Conservation (phyloP, 1,284 basidiomycete genomes). For the Cryptococcus sp. region DNA sequence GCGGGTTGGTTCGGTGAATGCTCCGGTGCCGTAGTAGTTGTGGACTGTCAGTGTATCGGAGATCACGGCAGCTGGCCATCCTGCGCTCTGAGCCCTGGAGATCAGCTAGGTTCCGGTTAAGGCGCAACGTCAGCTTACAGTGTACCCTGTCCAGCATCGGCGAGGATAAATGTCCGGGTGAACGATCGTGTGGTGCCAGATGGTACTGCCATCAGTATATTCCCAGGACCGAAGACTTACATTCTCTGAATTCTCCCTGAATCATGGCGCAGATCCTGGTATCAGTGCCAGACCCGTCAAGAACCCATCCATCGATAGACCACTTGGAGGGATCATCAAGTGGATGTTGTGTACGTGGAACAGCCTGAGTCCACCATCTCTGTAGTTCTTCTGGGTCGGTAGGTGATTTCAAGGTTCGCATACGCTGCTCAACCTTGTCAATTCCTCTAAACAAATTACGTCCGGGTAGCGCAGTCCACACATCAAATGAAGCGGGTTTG, state of each 20-base stretch:
- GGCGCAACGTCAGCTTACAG: constrained; percentile 54
- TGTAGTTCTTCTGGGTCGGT: constrained; percentile 53
- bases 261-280: constrained; percentile 70
- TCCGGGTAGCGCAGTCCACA: constrained; percentile 64
- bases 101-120: neutral
- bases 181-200: constrained; percentile 67
- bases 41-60: constrained; percentile 84
- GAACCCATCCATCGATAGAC: constrained; percentile 80
- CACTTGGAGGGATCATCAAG: constrained; percentile 70
- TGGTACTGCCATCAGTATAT: constrained; percentile 15
- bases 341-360: constrained; percentile 78
- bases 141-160: constrained; percentile 72
- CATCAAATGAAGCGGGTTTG: constrained; percentile 64
- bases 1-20: constrained; percentile 50
- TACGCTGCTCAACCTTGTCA: constrained; percentile 59
- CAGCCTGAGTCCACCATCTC: constrained; percentile 50
- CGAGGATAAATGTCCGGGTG: constrained; percentile 84
- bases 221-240: constrained; percentile 52
- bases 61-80: constrained; percentile 86
- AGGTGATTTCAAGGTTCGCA: constrained; percentile 69
- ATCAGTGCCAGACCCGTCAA: constrained; percentile 56
- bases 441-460: constrained; percentile 71
- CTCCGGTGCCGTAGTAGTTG: constrained; percentile 72
- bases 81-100: constrained; percentile 47
- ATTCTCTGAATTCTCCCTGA: constrained; percentile 88